Evolutionary conservation across 768 basidiomycete species (phyloP).

Genomic region (Hericium rajendrae): DNA sequence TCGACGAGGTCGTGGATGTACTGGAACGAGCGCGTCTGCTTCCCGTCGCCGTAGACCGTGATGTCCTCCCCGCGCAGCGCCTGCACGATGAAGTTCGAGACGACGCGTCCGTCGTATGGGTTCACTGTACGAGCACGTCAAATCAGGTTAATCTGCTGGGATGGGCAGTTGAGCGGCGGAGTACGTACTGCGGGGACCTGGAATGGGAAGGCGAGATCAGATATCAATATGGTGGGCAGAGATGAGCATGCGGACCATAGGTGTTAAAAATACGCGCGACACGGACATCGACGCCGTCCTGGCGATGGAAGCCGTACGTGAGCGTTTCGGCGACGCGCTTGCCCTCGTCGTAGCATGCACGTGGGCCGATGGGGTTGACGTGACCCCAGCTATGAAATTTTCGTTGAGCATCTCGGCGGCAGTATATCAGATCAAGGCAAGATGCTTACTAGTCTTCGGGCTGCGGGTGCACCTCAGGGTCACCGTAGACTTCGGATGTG

Average conservation of each 20-base stretch:
- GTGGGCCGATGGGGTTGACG: constrained; percentile 96
- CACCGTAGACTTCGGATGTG: constrained; percentile 98
- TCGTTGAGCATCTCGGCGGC: constrained; percentile 2
- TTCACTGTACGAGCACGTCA: constrained; percentile 52
- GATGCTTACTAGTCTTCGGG: constrained; percentile 79
- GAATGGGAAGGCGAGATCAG: background rate
- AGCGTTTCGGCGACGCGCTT: constrained; percentile 98
- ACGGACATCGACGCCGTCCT: constrained; percentile 91
- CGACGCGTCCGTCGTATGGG: constrained; percentile 92
- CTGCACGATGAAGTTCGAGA: constrained; percentile 98
- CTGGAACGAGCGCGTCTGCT: constrained; percentile 92
- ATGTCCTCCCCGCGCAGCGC: constrained; percentile 94
- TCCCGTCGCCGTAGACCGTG: constrained; percentile 93
- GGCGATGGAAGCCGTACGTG: constrained; percentile 91
- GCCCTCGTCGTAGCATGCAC: constrained; percentile 99
- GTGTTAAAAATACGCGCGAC: constrained; percentile 99
- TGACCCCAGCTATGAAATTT: constrained; percentile 71
- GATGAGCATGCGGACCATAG: constrained; percentile 41
- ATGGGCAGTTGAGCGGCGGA: background rate
- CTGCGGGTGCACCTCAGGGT: constrained; percentile 97
- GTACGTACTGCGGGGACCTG: constrained; percentile 58
- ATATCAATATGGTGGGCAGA: background rate
- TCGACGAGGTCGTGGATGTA: constrained; percentile 97
- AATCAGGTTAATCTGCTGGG: constrained; percentile 1
- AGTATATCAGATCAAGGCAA: constrained; percentile 1